Conservation (phyloP, 2,329 filamentous ascomycete genomes). For the Penicillium expansum region DNA sequence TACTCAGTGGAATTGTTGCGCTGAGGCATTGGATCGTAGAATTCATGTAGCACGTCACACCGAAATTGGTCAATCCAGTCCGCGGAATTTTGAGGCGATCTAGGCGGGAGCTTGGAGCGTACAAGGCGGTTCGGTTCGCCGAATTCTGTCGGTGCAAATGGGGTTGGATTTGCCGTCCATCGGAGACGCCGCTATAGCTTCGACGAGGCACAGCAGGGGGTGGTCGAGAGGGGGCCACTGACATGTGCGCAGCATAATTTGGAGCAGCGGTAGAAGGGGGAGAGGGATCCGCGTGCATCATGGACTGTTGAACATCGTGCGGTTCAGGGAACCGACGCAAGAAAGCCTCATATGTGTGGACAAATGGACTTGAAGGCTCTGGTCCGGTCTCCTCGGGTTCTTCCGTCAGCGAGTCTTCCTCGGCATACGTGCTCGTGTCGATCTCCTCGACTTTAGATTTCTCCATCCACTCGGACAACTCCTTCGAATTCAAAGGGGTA, state of each 20-base stretch:
- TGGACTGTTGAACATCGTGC: slow-evolving; percentile 57
- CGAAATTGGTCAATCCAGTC: slow-evolving; percentile 76
- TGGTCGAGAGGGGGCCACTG: slow-evolving; percentile 62
- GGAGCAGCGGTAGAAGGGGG: slow-evolving; percentile 31
- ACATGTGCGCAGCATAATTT: slow-evolving; percentile 48
- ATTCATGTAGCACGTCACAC: slow-evolving; percentile 88
- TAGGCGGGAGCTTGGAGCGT: slow-evolving; percentile 42
- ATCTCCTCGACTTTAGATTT: slow-evolving; percentile 67
- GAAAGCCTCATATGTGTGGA: slow-evolving; percentile 78
- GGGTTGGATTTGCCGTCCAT: slow-evolving; percentile 51
- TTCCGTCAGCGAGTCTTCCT: slow-evolving; percentile 40
- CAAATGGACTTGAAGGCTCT: slow-evolving; percentile 52
- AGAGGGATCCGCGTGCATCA: slow-evolving; percentile 46
- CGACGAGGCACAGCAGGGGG: slow-evolving; percentile 64
- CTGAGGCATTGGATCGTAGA: slow-evolving; percentile 81
- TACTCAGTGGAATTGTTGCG: slow-evolving; percentile 63
- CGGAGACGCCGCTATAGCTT: slow-evolving; percentile 79
- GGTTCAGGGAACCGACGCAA: slow-evolving; percentile 75
- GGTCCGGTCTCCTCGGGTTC: slow-evolving; percentile 46
- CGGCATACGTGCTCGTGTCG: slow-evolving; percentile 39
- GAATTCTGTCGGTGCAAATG: slow-evolving; percentile 47
- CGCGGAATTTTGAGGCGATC: slow-evolving; percentile 54
- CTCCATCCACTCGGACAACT: slow-evolving; percentile 77
- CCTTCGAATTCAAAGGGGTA: slow-evolving; percentile 74
- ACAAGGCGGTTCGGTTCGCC: slow-evolving; percentile 44